A percentile compares a stretch with the other conserved stretches of the same genome.
phyloP scores from a whole-genome alignment of 2,329 filamentous ascomycete species.

The Phialophora verrucosa region DNA sequence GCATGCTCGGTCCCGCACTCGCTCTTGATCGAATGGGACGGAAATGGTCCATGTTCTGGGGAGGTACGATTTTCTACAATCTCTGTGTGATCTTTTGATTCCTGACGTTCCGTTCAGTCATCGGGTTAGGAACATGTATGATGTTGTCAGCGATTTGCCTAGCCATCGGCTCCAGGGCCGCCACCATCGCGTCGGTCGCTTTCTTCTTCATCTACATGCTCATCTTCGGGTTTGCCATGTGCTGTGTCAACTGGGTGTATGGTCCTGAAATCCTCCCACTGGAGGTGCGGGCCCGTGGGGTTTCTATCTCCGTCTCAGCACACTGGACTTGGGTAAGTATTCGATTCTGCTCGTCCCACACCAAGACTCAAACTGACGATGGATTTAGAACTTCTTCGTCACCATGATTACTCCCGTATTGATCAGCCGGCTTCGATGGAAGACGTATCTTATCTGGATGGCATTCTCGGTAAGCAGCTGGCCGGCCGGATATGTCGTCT shows the following conservation, averaged over 20 bases:
- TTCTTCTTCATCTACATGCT: conserved; percentile 60
- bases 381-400: conserved; percentile 41
- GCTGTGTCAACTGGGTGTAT: conserved; percentile 59
- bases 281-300: conserved; percentile 57
- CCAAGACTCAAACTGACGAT: too few species aligned
- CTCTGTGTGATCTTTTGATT: too few species aligned
- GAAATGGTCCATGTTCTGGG: conserved; percentile 47
- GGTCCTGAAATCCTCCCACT: conserved; percentile 59
- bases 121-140: conserved; percentile 48
- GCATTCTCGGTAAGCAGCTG: conserved; percentile 33
- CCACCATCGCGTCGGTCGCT: conserved; percentile 55
- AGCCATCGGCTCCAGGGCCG: conserved; percentile 51
- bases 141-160: conserved; percentile 48
- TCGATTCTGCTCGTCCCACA: too few species aligned
- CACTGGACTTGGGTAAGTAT: conserved; percentile 42
- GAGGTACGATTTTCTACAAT: conserved; percentile 29
- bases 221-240: conserved; percentile 44
- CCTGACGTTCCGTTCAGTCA: too few species aligned
- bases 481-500: not conserved
- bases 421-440: conserved; percentile 42
- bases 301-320: conserved; percentile 55
- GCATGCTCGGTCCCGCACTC: conserved; percentile 54
- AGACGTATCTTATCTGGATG: conserved; percentile 43
- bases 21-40: conserved; percentile 52
- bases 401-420: conserved; percentile 44